phyloP scores from a whole-genome alignment of 2,329 filamentous ascomycete species.

The Berkeleyomyces basicola region DNA sequence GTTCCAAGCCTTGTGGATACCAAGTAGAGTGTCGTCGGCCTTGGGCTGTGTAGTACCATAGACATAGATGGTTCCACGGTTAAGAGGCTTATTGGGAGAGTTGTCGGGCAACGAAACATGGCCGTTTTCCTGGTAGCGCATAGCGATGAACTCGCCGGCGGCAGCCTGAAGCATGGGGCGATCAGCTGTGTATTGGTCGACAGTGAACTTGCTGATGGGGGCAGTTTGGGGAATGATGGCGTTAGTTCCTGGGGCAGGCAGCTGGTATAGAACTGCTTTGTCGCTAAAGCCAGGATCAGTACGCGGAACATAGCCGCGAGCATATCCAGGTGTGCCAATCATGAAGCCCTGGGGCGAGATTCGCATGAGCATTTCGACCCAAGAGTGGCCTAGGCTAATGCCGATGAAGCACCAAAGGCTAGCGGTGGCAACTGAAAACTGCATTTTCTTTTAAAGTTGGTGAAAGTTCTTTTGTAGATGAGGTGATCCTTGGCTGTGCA shows the following conservation, averaged over 20 bases:
- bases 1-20: constrained; percentile 68
- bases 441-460: not conserved
- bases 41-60: constrained; percentile 52
- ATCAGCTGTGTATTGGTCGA: constrained; percentile 36
- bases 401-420: not conserved
- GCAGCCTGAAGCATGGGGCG: constrained; percentile 46
- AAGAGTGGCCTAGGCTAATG: constrained; percentile 45
- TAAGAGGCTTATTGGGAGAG: constrained; percentile 41
- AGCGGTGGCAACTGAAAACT: not conserved
- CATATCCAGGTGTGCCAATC: constrained; percentile 52
- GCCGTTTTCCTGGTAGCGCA: constrained; percentile 59
- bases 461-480: too few species aligned
- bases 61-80: constrained; percentile 56
- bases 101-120: constrained; percentile 48
- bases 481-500: too few species aligned
- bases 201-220: constrained; percentile 47
- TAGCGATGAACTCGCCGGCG: constrained; percentile 46
- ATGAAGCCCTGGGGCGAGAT: constrained; percentile 61
- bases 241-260: constrained; percentile 38
- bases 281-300: constrained; percentile 39
- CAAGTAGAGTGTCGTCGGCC: constrained; percentile 30
- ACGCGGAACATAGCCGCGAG: constrained; percentile 52
- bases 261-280: constrained; percentile 40
- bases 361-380: constrained; percentile 61
- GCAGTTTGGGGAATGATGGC: constrained; percentile 32